Conservation (phyloP, 805 yeast species). For the Candida ortonii region DNA sequence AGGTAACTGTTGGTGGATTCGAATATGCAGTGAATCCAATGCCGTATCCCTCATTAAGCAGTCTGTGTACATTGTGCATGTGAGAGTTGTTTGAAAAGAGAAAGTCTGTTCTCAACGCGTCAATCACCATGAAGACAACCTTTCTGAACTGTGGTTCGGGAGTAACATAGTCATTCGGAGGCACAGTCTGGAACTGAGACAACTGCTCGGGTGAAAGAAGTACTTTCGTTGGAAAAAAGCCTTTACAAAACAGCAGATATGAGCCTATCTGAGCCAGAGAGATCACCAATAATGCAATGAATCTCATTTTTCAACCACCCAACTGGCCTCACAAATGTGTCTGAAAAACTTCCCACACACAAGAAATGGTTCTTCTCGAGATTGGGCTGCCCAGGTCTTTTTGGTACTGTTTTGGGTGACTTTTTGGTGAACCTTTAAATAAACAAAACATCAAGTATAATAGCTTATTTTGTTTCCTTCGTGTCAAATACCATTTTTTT, state of each 20-base stretch:
- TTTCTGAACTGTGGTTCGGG: slow-evolving; percentile 54
- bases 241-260: slow-evolving; percentile 63
- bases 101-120: slow-evolving; percentile 90
- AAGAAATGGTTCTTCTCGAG: too few species aligned
- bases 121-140: slow-evolving; percentile 80
- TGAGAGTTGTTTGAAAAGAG: slow-evolving; percentile 62
- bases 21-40: slow-evolving; percentile 89
- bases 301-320: slow-evolving; percentile 16
- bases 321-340: too few species aligned
- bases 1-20: slow-evolving; percentile 94
- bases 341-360: too few species aligned
- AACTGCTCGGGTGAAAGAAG: slow-evolving; percentile 60
- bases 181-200: slow-evolving; percentile 32
- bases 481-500: too few species aligned
- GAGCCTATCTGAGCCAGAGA: slow-evolving; percentile 47
- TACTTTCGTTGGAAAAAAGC: slow-evolving; percentile 90
- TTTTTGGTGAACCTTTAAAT: too few species aligned
- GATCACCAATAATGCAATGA: slow-evolving; percentile 19
- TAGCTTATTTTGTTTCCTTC: too few species aligned
- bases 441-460: too few species aligned
- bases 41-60: slow-evolving; percentile 66
- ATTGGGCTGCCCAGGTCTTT: too few species aligned
- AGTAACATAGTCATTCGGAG: slow-evolving; percentile 27
- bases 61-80: slow-evolving; percentile 63
- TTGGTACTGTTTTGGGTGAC: too few species aligned